A percentile compares a stretch with the other conserved stretches of the same genome.
These are phyloP conservation scores for Epichloe festucae DNA, from an alignment of 2,329 filamentous ascomycete genomes.

Conservation along the genomic window DNA sequence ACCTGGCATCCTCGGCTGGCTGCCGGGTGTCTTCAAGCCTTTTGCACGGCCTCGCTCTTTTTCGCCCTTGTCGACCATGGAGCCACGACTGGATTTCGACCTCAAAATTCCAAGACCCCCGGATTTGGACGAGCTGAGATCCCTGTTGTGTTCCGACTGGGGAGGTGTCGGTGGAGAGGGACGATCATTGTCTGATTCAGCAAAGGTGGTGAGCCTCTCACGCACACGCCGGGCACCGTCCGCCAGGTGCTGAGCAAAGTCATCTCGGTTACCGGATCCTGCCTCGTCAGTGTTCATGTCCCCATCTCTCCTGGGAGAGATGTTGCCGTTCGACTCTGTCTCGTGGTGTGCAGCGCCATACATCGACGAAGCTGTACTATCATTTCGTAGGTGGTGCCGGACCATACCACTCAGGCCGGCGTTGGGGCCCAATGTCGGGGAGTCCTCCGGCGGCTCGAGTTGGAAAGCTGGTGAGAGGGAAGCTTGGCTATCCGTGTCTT, in stretches of 20 bases:
- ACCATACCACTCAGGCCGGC: constrained; percentile 67
- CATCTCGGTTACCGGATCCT: constrained; percentile 40
- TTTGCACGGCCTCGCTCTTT: constrained; percentile 34
- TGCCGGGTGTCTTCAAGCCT: constrained; percentile 47
- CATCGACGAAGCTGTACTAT: constrained; percentile 71
- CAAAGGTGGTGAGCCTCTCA: constrained; percentile 58
- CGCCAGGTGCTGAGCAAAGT: constrained; percentile 62
- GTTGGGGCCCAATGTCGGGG: constrained; percentile 63
- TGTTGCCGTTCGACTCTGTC: constrained; percentile 7
- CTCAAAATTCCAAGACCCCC: constrained; percentile 54
- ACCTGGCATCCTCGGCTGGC: constrained; percentile 31
- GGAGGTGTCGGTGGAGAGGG: constrained; percentile 13
- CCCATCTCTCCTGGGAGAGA: neutral
- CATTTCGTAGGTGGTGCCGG: constrained; percentile 67
- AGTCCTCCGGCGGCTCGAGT: constrained; percentile 39
- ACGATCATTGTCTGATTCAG: constrained; percentile 43
- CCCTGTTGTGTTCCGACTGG: constrained; percentile 24
- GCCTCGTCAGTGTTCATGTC: neutral
- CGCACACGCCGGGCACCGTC: constrained; percentile 58
- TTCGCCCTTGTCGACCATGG: constrained; percentile 38
- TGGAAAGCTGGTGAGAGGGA: constrained; percentile 10
- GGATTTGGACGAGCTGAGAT: constrained; percentile 23
- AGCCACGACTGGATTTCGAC: constrained; percentile 54
- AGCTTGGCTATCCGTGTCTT: constrained; percentile 14
- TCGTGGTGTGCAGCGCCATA: constrained; percentile 39